Evolutionary conservation across 2,329 filamentous ascomycete genomes (phyloP), one percentile per base, ranked within the genome.

Genomic region (Ceratocystis ficicola): DNA sequence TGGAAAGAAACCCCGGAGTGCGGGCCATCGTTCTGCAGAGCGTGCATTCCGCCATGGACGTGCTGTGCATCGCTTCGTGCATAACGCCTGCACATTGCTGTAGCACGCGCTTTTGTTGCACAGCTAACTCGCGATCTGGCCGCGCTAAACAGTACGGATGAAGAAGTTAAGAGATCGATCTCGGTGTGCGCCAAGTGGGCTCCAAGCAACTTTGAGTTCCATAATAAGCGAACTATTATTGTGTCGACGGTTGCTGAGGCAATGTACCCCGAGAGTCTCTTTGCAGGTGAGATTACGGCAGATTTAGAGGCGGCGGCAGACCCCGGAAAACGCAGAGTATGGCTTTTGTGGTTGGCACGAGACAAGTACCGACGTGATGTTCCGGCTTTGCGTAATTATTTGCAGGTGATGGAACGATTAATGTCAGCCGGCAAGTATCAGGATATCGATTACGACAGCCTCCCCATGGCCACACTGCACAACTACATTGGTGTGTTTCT

Each of bases 141-240:
- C 0, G 71, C 77, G 0, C 74, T 84, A 0, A 70, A 74, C 3
- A 75, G 74, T 17, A 71, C 72, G 8, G 74, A 79, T 36, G 70
- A 73, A 17, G 73, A 75, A 55, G 76, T 76, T 5, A 75, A 76
- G 69, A 75, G 74, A 30, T 72, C 72, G 15, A 77, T 85, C 65
- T 83, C 81, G 0, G 77, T 85, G 0, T 83, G 81, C 65, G 81
- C 77, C 1, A 86, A 86, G 68, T 86, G 83, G 83, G 81, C 82
- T 0, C 83, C 83, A 1, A 78, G 79, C 0, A 76, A 79, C 20
- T 77, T 78, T 44, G 76, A 75, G 46, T 82, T 82, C 69, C 82
- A 85, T 69, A 83, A 86, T 72, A 78, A 79, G 68, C 79, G 83
- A 68, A 85, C 83, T 1, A 79, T 80, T 69, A 77, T 86, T 68